Evolutionary conservation across 2,329 filamentous ascomycete genomes (phyloP), one percentile per base, ranked within the genome.

Genomic region (Pseudocercospora fuligena): DNA sequence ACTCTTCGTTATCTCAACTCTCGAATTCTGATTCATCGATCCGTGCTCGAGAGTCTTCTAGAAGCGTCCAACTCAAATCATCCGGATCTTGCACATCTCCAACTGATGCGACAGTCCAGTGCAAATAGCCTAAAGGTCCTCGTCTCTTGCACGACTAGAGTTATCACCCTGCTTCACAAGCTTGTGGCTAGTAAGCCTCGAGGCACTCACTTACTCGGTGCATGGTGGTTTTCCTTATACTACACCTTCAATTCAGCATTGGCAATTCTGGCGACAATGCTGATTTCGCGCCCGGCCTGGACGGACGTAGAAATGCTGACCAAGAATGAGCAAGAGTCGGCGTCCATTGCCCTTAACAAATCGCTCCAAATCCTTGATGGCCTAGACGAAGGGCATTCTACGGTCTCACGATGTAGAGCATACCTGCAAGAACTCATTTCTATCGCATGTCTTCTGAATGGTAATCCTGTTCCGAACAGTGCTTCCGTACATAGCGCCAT

Each of bases 211-310:
- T 43, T 63, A 12, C 46, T 66, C 6, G 65, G 65, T 8, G 65
- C 65, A 14, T 66, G 65, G 65, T 66, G 65, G 65, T 63, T 56
- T n/a, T 53, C 60, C 5, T 21, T 66, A 2, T 64, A 63, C 29
- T 66, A 60, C 54, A 63, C 56, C 2, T 66, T 66, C 56, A 59
- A 66, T 11, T 54, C 65, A 16, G 46, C 54, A 27, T 54, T 66
- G 43, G 47, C 21, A 3, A 53, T 16, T 53, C 47, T 63, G 9
- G 64, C 49, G 21, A 49, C 60, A 27, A 27, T 66, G 3, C 9
- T 60, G 5, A 46, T 63, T 5, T 66, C 64, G 7, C 60, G 56
- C 19, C 36, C 56, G 16, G 14, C 27, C 23, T 56, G 53, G 60
- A 53, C 40, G 16, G 54, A 60, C 8, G 16, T 53, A n/a, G 43